phyloP scores from a whole-genome alignment of 148 eudicot genomes.

The Persicaria maculosa region DNA sequence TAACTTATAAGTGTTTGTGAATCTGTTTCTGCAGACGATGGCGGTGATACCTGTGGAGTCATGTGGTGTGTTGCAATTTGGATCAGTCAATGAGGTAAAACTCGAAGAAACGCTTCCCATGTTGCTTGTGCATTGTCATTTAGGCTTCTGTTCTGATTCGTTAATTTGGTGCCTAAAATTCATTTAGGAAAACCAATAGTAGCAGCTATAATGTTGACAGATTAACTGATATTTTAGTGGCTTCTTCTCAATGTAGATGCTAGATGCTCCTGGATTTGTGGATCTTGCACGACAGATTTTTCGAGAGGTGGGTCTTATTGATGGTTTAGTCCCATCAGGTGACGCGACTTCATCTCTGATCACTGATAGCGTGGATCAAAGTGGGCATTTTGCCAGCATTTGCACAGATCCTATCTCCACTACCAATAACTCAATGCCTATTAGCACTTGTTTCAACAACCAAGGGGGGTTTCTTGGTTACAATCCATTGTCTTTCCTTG shows the following conservation, averaged over 20 bases:
- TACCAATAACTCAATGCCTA: conserved; percentile 3
- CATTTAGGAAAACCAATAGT: background rate
- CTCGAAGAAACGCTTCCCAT: background rate
- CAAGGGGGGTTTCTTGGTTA: background rate
- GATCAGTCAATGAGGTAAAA: conserved; percentile 64
- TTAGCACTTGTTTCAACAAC: background rate
- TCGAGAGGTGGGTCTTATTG: conserved; percentile 16
- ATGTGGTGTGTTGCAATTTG: conserved; percentile 75
- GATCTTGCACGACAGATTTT: conserved; percentile 42
- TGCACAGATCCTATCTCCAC: background rate
- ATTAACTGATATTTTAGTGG: background rate
- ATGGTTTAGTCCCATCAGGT: conserved; percentile 18
- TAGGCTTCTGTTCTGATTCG: no score
- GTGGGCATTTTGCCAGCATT: conserved; percentile 20
- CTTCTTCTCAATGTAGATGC: conserved; percentile 29
- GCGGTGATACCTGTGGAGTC: conserved; percentile 62
- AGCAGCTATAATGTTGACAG: background rate
- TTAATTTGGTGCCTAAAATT: background rate
- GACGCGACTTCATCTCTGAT: conserved; percentile 29
- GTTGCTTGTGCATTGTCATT: no score
- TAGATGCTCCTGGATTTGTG: conserved; percentile 42
- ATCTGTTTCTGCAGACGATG: conserved; percentile 49
- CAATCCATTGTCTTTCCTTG: conserved; percentile 6
- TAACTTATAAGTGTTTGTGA: background rate
- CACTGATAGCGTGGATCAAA: conserved; percentile 15